Conservation (phyloP, 2,329 filamentous ascomycete genomes). For the Huntiella bhutanensis region DNA sequence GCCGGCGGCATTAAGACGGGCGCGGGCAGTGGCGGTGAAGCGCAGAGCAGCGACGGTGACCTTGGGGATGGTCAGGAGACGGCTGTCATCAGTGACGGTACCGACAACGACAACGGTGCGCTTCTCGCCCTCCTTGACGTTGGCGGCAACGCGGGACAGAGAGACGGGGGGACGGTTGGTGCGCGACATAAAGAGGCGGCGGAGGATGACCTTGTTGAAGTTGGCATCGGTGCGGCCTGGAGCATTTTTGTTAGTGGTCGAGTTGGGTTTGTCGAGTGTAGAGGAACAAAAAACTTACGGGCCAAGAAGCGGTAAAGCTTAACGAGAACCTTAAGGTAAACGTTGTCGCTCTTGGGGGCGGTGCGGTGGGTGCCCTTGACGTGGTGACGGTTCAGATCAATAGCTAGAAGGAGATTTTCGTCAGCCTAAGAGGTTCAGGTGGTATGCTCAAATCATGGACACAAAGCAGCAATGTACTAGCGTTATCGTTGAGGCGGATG, state of each 20-base stretch:
- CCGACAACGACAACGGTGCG: slow-evolving; percentile 90
- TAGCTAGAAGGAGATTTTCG: slow-evolving; percentile 33
- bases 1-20: slow-evolving; percentile 80
- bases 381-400: slow-evolving; percentile 54
- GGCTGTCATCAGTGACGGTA: slow-evolving; percentile 96
- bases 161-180: slow-evolving; percentile 95
- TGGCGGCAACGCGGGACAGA: slow-evolving; percentile 69
- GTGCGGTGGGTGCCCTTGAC: slow-evolving; percentile 62
- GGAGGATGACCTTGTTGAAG: slow-evolving; percentile 98
- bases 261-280: not conserved
- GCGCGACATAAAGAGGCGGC: slow-evolving; percentile 94
- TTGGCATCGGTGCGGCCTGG: slow-evolving; percentile 81
- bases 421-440: slow-evolving; percentile 14
- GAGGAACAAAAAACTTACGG: slow-evolving; percentile 42
- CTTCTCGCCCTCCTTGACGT: slow-evolving; percentile 47
- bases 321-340: slow-evolving; percentile 90
- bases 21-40: slow-evolving; percentile 91
- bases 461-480: slow-evolving; percentile 15
- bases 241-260: not conserved
- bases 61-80: slow-evolving; percentile 78
- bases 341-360: slow-evolving; percentile 96
- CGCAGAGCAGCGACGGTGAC: slow-evolving; percentile 81
- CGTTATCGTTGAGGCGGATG: not conserved
- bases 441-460: slow-evolving; percentile 37
- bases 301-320: slow-evolving; percentile 96